phyloP scores from a whole-genome alignment of 208 protist genomes.

The Endotrypanum monterogeii region DNA sequence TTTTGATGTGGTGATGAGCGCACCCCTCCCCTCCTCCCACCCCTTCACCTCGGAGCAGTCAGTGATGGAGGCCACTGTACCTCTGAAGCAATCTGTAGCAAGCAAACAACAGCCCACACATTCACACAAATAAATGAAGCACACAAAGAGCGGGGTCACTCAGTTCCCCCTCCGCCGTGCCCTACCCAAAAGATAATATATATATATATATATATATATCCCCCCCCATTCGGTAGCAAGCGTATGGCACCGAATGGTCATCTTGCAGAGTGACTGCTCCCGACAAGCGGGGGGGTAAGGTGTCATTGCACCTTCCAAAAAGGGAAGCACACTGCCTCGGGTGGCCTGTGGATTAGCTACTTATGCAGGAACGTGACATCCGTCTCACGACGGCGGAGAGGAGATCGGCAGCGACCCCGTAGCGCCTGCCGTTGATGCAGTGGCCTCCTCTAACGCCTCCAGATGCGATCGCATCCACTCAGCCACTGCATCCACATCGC shows the following conservation, averaged over 20 bases:
- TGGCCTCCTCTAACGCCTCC: neutral
- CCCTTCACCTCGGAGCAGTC: neutral
- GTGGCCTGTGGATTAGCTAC: neutral
- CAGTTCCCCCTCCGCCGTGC: neutral
- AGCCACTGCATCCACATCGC: neutral
- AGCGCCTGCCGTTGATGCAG: neutral
- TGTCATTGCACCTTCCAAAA: neutral
- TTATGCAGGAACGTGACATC: neutral
- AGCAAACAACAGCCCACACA: neutral
- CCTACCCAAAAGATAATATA: neutral
- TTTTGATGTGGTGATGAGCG: neutral
- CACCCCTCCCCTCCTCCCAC: neutral
- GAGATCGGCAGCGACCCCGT: neutral
- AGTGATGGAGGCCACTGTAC: neutral
- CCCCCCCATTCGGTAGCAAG: neutral
- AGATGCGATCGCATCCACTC: constrained; percentile 9
- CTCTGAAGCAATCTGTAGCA: neutral
- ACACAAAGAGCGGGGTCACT: too few relatives aligned
- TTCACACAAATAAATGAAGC: neutral
- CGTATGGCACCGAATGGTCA: neutral
- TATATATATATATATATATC: too few relatives aligned
- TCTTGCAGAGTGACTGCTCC: neutral
- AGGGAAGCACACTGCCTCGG: neutral
- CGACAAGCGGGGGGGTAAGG: neutral
- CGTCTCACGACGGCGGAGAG: neutral